Conservation (phyloP, 2,329 filamentous ascomycete species). For the Arachnomyces sp. region DNA sequence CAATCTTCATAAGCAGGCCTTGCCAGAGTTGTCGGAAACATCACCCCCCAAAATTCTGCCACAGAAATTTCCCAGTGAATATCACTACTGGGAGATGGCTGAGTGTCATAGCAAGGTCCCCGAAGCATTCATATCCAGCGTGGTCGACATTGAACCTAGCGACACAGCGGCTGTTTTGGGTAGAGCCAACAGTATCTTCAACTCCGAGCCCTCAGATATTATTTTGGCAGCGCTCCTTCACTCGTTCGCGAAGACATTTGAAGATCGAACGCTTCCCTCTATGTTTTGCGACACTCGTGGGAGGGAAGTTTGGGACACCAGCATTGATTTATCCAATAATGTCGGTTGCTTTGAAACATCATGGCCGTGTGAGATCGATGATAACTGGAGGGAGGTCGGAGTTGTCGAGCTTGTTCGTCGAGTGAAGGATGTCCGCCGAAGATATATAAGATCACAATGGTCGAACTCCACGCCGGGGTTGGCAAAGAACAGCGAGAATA, state of each 20-base stretch:
- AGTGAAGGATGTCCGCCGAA: too few relatives aligned
- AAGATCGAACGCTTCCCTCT: constrained; percentile 30
- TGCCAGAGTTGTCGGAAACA: too few relatives aligned
- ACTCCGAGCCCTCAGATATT: constrained; percentile 30
- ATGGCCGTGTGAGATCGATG: constrained; percentile 33
- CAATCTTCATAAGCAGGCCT: too few relatives aligned
- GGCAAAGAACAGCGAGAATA: too few relatives aligned
- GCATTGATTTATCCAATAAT: constrained; percentile 41
- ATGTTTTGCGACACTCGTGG: constrained; percentile 44
- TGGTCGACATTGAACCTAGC: constrained; percentile 27
- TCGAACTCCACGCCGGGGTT: too few relatives aligned
- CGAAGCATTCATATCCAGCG: constrained; percentile 36
- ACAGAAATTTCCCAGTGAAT: too few relatives aligned
- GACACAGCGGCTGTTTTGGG: background rate
- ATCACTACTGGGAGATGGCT: too few relatives aligned
- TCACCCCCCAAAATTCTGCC: too few relatives aligned
- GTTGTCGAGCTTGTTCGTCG: too few relatives aligned
- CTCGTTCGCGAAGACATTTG: constrained; percentile 38
- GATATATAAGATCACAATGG: too few relatives aligned
- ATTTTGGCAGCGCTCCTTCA: constrained; percentile 32
- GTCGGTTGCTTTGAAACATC: constrained; percentile 46
- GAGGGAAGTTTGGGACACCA: constrained; percentile 37
- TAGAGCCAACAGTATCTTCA: constrained; percentile 12
- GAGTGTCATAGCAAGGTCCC: too few relatives aligned
- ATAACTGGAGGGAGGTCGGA: constrained; percentile 1